Evolutionary conservation across 495 filamentous ascomycete species (phyloP), one percentile per base, ranked within the genome.

Genomic region (Podospora didyma): DNA sequence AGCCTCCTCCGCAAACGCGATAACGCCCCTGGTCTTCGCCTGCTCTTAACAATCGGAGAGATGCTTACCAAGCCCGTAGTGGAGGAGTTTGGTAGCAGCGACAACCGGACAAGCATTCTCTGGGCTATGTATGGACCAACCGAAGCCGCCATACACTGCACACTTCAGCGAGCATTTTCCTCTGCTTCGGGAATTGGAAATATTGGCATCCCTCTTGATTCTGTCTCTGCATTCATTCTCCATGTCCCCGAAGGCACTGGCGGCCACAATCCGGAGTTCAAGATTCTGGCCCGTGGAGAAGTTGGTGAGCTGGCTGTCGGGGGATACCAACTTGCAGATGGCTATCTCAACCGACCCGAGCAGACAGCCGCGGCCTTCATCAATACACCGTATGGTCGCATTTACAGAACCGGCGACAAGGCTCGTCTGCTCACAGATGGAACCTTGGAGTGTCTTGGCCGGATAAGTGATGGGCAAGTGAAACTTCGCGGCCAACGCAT

Each of bases 111-210:
- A 37, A 75, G 78, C 56, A 80, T 92, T 26, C 79, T 96, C 0
- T 86, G 87, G 75, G 89, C 82, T 0, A 92, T 93, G 90, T 96
- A 96, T 62, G 90, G 90, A 0, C 90, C 90, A 11, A 94, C 90
- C 0, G 90, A 94, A 71, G 87, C 88, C 14, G 78, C 89, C 1
- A 92, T 96, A 46, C 90, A 96, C 56, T 80, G 77, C 49, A 78
- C 76, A 1, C 52, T 79, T 2, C 75, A 78, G 44, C 61, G 71
- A 3, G 62, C 69, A 0, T 72, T 74, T 44, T 24, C 58, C 1
- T 54, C 49, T 7, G 53, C 65, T n/a, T 77, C 77, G n/a, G 69
- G 73, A 14, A 78, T 84, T 19, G 80, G 84, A 26, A 83, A 85
- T 57, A 89, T 94, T 52, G 90, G 90, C 2, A 57, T 82, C 14